Conservation (phyloP, 305 asterid genomes). For the Fraxinus baroniana region DNA sequence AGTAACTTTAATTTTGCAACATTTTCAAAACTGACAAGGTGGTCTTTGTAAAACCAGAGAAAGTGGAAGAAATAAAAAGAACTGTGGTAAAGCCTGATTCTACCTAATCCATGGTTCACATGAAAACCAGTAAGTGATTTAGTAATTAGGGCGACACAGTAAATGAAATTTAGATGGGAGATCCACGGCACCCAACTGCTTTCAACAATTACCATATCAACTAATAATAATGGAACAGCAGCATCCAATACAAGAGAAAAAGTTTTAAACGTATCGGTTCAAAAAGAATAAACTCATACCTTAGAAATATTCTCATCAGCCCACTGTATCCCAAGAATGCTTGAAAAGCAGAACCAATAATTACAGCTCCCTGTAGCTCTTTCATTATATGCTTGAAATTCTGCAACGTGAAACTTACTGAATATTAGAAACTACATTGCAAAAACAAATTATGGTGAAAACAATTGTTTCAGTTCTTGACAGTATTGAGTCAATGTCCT, state of each 20-base stretch:
- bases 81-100: neutral
- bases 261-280: neutral
- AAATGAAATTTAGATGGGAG: neutral
- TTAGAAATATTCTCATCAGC: conserved; percentile 62
- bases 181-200: neutral
- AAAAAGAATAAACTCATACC: conserved; percentile 39
- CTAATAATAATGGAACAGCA: neutral
- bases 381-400: conserved; percentile 96
- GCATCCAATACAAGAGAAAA: neutral
- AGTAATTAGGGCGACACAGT: neutral
- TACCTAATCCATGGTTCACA: neutral
- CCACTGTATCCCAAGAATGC: conserved; percentile 94
- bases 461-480: neutral
- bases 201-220: neutral
- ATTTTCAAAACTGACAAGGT: neutral
- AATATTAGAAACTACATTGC: neutral
- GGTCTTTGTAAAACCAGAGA: neutral
- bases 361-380: conserved; percentile 95
- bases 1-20: neutral
- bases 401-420: conserved; percentile 41
- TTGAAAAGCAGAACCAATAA: conserved; percentile 93
- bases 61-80: too few relatives aligned
- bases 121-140: neutral
- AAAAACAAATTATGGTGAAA: neutral
- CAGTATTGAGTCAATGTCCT: neutral